phyloP scores from a whole-genome alignment of 2,329 filamentous ascomycete genomes.

The Neopestalotiopsis clavispora region DNA sequence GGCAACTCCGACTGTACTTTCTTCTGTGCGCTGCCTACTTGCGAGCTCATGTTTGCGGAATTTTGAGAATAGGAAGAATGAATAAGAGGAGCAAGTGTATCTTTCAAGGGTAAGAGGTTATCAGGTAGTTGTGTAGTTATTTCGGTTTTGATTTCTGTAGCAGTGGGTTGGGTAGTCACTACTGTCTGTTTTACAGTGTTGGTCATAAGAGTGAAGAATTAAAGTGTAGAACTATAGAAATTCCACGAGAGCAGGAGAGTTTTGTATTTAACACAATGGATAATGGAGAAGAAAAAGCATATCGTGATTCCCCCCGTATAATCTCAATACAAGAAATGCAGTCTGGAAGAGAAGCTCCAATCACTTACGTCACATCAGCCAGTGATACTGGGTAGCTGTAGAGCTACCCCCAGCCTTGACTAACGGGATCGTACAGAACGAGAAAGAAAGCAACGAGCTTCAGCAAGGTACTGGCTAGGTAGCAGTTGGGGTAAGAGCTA shows the following conservation, averaged over 20 bases:
- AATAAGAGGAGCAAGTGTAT: slow-evolving; percentile 6
- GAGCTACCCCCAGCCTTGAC: neutral
- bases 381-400: neutral
- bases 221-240: neutral
- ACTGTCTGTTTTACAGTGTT: slow-evolving; percentile 21
- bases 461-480: neutral
- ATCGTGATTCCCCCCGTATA: neutral
- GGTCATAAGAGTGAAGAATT: slow-evolving; percentile 16
- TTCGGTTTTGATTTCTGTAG: slow-evolving; percentile 25
- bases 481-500: neutral
- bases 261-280: slow-evolving; percentile 14
- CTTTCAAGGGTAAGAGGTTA: slow-evolving; percentile 5
- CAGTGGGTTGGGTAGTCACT: slow-evolving; percentile 22
- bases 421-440: slow-evolving; percentile 1
- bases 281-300: neutral
- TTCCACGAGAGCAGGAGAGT: neutral
- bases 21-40: slow-evolving; percentile 24
- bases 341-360: slow-evolving; percentile 11
- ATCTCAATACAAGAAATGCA: neutral
- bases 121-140: slow-evolving; percentile 17
- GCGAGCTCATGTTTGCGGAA: slow-evolving; percentile 16
- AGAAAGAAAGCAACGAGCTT: neutral
- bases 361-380: slow-evolving; percentile 21
- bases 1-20: slow-evolving; percentile 21
- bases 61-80: slow-evolving; percentile 1